Conservation (phyloP, 2,329 filamentous ascomycete genomes). For the Xylaria polymorpha region DNA sequence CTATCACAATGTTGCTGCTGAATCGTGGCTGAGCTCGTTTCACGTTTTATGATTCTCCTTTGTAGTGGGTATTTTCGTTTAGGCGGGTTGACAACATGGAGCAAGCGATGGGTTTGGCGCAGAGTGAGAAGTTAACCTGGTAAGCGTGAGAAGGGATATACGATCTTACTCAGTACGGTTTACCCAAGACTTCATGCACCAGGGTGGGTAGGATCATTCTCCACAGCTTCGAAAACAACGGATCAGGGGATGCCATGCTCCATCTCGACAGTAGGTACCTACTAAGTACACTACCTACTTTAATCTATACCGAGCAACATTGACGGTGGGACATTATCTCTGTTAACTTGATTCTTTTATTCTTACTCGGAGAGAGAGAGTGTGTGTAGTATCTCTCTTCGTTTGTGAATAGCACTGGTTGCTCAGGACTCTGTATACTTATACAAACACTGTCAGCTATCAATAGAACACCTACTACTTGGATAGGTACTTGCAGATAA, state of each 20-base stretch:
- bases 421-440: too few species aligned
- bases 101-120: conserved; percentile 2
- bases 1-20: background rate
- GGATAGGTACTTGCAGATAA: background rate
- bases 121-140: background rate
- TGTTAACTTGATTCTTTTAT: background rate
- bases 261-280: background rate
- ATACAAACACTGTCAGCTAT: background rate
- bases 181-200: conserved; percentile 7
- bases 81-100: background rate
- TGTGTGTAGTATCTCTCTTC: background rate
- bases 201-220: conserved; percentile 17
- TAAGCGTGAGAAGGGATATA: background rate
- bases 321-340: background rate
- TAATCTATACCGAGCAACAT: background rate
- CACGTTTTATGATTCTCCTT: background rate
- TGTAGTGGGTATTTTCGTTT: conserved; percentile 5
- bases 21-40: background rate
- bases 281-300: background rate
- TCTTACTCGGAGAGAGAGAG: background rate
- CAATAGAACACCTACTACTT: background rate
- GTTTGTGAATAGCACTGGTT: background rate
- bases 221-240: conserved; percentile 24
- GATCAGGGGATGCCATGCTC: conserved; percentile 24
- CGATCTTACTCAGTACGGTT: conserved; percentile 4